phyloP scores from a whole-genome alignment of 2,329 filamentous ascomycete genomes.

The Diaporthe capsici region DNA sequence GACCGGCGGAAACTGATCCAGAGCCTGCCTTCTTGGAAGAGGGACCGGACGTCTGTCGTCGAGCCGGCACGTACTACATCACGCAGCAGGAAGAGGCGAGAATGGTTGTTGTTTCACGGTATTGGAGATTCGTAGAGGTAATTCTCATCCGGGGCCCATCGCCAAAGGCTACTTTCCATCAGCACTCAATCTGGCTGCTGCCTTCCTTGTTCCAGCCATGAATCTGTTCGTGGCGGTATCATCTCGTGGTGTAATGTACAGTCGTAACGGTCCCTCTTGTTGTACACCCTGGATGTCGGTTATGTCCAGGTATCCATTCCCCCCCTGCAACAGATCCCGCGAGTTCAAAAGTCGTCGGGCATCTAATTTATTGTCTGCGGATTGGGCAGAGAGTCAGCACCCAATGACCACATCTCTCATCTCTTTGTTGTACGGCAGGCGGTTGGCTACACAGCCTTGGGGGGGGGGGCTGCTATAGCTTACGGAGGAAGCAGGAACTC shows the following conservation, averaged over 20 bases:
- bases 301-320: background rate
- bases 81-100: background rate
- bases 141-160: background rate
- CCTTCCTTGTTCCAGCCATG: background rate
- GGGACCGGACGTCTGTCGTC: too few species aligned
- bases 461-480: slow-evolving; percentile 4
- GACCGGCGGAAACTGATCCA: background rate
- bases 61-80: background rate
- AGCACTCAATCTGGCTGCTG: background rate
- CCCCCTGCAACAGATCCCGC: background rate
- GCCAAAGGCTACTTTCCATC: background rate
- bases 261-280: background rate
- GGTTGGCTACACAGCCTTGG: background rate
- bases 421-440: background rate
- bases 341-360: background rate
- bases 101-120: background rate
- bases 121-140: slow-evolving; percentile 17
- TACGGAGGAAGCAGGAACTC: slow-evolving; percentile 70
- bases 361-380: slow-evolving; percentile 7
- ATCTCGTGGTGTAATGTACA: slow-evolving; percentile 4
- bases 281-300: slow-evolving; percentile 22
- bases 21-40: background rate
- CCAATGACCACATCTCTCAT: background rate
- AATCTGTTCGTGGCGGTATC: background rate
- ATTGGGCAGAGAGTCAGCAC: background rate